Percentiles rank a stretch among this genome's conserved stretches.
phyloP scores from a whole-genome alignment of 2,329 filamentous ascomycete species.

The Fusarium tricinctum region DNA sequence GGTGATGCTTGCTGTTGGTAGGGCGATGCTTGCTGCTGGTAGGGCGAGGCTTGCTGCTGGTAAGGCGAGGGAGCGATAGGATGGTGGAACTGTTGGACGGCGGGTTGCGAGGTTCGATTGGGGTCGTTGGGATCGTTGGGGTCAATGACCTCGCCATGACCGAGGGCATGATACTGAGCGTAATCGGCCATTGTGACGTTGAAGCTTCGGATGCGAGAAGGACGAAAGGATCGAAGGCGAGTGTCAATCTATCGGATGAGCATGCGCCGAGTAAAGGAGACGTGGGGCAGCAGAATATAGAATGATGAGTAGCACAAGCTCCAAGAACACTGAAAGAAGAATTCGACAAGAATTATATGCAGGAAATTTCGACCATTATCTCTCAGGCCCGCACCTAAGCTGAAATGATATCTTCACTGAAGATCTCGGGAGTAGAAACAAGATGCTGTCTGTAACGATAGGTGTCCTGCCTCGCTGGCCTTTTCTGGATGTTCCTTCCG shows the following conservation, averaged over 20 bases:
- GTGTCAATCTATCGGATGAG: constrained; percentile 48
- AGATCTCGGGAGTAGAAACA: constrained; percentile 32
- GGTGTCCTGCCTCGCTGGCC: constrained; percentile 51
- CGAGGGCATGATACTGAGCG: constrained; percentile 68
- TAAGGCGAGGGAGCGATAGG: constrained; percentile 68
- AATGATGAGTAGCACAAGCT: constrained; percentile 32
- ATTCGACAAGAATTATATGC: constrained; percentile 42
- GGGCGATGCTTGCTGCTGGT: constrained; percentile 45
- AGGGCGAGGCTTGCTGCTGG: constrained; percentile 59
- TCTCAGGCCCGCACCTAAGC: constrained; percentile 39
- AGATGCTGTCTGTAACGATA: constrained; percentile 37
- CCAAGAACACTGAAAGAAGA: constrained; percentile 36
- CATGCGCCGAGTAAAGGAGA: constrained; percentile 49
- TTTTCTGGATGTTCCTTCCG: constrained; percentile 48
- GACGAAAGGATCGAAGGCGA: constrained; percentile 40
- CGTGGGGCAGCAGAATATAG: constrained; percentile 45
- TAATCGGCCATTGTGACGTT: constrained; percentile 66
- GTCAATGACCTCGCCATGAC: constrained; percentile 68
- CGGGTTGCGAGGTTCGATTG: constrained; percentile 64
- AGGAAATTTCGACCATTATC: constrained; percentile 43
- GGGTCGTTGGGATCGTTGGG: constrained; percentile 70
- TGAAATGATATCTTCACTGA: constrained; percentile 26
- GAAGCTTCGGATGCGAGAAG: constrained; percentile 25
- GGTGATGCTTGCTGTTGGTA: constrained; percentile 53
- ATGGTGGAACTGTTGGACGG: constrained; percentile 69